A percentile compares a stretch with the other conserved stretches of the same genome.
These are phyloP conservation scores for Micromonas pusilla DNA, from an alignment of 139 green algal species.

Conservation along the genomic window DNA sequence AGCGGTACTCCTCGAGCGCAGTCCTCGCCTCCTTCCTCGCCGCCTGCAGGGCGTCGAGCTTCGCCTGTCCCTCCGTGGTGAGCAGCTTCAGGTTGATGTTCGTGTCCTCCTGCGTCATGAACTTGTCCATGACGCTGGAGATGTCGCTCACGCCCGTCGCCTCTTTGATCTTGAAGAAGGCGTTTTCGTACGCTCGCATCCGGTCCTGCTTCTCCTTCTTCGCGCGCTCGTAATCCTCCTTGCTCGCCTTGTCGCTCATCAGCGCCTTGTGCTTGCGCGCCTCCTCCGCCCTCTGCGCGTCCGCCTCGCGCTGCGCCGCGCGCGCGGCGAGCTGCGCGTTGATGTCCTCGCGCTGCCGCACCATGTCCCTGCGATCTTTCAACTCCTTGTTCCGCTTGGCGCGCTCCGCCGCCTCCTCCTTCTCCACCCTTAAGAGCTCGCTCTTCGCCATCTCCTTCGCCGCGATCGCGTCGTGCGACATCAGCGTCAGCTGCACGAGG, in stretches of 20 bases:
- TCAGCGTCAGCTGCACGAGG: slow-evolving; percentile 33
- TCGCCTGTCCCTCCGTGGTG: slow-evolving; percentile 31
- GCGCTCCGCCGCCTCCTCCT: slow-evolving; percentile 20
- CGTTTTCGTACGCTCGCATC: slow-evolving; percentile 40
- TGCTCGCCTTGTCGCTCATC: background rate
- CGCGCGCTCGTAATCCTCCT: background rate
- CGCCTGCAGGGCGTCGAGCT: slow-evolving; percentile 33
- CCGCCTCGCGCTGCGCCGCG: slow-evolving; percentile 21
- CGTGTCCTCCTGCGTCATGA: slow-evolving; percentile 42
- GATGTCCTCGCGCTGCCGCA: slow-evolving; percentile 34
- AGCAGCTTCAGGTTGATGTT: slow-evolving; percentile 36
- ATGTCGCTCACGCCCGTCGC: slow-evolving; percentile 37
- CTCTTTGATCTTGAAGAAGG: slow-evolving; percentile 44
- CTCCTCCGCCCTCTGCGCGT: slow-evolving; percentile 22
- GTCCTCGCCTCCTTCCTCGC: slow-evolving; percentile 18
- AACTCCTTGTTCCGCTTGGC: slow-evolving; percentile 31
- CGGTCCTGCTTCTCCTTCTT: slow-evolving; percentile 21
- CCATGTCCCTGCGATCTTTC: slow-evolving; percentile 32
- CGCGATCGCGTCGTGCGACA: slow-evolving; percentile 36
- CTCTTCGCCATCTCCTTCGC: slow-evolving; percentile 35
- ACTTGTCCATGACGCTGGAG: slow-evolving; percentile 36
- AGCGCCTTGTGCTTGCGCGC: background rate
- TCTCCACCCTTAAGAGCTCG: slow-evolving; percentile 31
- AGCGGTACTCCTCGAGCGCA: slow-evolving; percentile 38
- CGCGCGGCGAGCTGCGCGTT: slow-evolving; percentile 25